phyloP scores from a whole-genome alignment of 2,329 filamentous ascomycete species.

The Blastomyces parvus region DNA sequence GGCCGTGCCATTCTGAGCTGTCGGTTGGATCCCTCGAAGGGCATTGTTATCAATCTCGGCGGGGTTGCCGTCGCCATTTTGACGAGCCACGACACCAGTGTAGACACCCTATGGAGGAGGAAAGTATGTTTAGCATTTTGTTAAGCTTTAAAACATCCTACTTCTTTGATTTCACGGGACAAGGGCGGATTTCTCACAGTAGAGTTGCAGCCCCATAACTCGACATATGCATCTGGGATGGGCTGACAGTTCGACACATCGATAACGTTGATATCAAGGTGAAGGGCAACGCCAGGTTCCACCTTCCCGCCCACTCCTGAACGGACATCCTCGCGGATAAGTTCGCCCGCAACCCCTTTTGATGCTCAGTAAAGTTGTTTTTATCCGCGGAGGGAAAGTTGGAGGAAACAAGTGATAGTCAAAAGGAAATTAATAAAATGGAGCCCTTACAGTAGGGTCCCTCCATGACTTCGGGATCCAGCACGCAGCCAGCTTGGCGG shows the following conservation, averaged over 20 bases:
- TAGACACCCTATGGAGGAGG: slow-evolving; percentile 27
- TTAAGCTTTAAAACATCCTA: neutral
- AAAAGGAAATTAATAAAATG: neutral
- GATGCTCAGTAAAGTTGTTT: neutral
- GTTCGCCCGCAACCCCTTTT: slow-evolving; percentile 39
- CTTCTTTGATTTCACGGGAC: neutral
- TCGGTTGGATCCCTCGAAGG: slow-evolving; percentile 8
- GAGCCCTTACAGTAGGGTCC: slow-evolving; percentile 21
- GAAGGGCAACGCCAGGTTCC: slow-evolving; percentile 29
- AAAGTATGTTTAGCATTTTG: neutral
- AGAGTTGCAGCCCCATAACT: slow-evolving; percentile 34
- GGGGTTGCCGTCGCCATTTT: slow-evolving; percentile 31
- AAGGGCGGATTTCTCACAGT: slow-evolving; percentile 20
- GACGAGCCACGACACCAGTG: slow-evolving; percentile 28
- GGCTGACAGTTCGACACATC: slow-evolving; percentile 34
- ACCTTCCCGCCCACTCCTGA: slow-evolving; percentile 21
- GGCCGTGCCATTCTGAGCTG: slow-evolving; percentile 5
- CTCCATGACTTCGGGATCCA: slow-evolving; percentile 41
- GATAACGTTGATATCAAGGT: slow-evolving; percentile 33
- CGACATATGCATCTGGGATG: slow-evolving; percentile 25
- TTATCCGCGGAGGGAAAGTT: neutral
- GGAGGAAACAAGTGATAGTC: neutral
- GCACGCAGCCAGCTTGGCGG: slow-evolving; percentile 32
- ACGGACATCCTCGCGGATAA: slow-evolving; percentile 29
- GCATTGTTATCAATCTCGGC: slow-evolving; percentile 24